These are phyloP conservation scores for Yamadazyma philogaea DNA, from an alignment of 805 yeast genomes.

Conservation along the genomic window DNA sequence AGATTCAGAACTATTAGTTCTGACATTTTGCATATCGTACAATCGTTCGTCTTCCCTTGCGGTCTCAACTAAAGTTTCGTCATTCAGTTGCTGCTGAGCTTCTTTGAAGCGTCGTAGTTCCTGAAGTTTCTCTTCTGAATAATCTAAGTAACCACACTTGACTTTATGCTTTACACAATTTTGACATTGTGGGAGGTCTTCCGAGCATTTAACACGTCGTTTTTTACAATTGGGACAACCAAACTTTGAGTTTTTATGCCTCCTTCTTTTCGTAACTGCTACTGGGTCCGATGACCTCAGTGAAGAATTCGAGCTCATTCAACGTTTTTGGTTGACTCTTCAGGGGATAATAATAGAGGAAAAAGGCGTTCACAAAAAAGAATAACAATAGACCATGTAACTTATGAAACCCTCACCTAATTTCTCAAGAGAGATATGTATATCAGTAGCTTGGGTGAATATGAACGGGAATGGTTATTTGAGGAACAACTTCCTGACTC, in stretches of 20 bases:
- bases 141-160: conserved; percentile 38
- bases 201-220: conserved; percentile 49
- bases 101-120: conserved; percentile 22
- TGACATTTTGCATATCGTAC: neutral
- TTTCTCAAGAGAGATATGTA: too few species aligned
- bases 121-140: conserved; percentile 28
- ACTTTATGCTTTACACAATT: conserved; percentile 41
- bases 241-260: conserved; percentile 33
- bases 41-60: too few species aligned
- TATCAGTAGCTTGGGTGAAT: too few species aligned
- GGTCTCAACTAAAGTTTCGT: conserved; percentile 14
- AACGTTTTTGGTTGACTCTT: too few species aligned
- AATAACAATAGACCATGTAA: too few species aligned
- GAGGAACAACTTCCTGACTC: too few species aligned
- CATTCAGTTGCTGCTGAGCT: conserved; percentile 3
- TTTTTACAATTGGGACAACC: conserved; percentile 52
- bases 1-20: neutral
- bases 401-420: too few species aligned
- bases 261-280: conserved; percentile 21
- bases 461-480: too few species aligned
- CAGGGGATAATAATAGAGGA: too few species aligned
- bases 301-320: neutral
- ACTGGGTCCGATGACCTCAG: too few species aligned
- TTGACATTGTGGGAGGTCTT: conserved; percentile 37
- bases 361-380: too few species aligned